Evolutionary conservation across 495 filamentous ascomycete genomes (phyloP).

Genomic region (Oidiodendron maius): DNA sequence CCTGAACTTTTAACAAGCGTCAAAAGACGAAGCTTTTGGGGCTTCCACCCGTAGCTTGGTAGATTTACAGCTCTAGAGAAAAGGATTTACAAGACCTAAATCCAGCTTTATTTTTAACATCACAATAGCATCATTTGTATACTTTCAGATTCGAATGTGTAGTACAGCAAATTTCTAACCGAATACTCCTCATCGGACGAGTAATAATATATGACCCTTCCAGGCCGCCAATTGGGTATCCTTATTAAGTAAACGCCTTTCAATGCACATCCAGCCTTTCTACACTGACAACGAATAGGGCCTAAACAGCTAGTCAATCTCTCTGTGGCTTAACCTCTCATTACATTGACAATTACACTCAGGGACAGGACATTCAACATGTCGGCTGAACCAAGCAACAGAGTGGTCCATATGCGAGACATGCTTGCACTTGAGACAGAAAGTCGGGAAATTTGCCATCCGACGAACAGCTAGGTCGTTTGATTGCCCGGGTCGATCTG

Average conservation of each 20-base stretch:
- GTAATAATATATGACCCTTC: no score
- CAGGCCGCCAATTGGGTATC: neutral
- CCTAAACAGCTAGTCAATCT: neutral
- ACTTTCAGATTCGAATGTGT: no score
- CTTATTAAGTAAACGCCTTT: neutral
- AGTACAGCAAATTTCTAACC: no score
- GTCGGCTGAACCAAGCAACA: slow-evolving; percentile 75
- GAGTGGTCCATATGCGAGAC: slow-evolving; percentile 87
- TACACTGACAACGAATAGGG: no score
- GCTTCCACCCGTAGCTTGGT: no score
- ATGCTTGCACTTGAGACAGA: slow-evolving; percentile 86
- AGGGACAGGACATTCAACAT: slow-evolving; percentile 79
- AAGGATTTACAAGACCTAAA: no score
- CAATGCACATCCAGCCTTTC: neutral
- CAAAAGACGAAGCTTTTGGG: no score
- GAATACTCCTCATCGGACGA: no score
- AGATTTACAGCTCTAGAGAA: no score
- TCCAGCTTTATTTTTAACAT: no score
- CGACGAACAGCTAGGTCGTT: slow-evolving; percentile 41
- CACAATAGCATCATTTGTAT: no score
- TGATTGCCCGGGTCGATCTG: slow-evolving; percentile 50
- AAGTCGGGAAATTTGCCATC: slow-evolving; percentile 55
- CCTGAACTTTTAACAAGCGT: no score
- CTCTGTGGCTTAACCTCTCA: slow-evolving; percentile 1
- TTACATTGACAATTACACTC: slow-evolving; percentile 85